Evolutionary conservation across 805 yeast species (phyloP), one percentile per base, ranked within the genome.

Genomic region (Kazachstania viticola): DNA sequence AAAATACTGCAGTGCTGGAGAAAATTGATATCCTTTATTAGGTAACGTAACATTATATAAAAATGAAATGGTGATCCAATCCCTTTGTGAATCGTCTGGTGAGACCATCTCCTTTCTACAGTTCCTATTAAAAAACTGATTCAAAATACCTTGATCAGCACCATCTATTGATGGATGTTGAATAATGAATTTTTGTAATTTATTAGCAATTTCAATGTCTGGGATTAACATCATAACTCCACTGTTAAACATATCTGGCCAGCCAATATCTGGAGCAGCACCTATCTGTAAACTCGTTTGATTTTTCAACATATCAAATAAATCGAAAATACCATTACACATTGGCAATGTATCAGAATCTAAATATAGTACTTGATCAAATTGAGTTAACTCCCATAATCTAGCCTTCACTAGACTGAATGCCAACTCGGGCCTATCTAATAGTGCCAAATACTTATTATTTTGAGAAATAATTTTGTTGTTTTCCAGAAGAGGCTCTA

Each of bases 141-240:
- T 85, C 40, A 85, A 62, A 23, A 85, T 62, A 9, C 96, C 96
- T 55, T 85, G 96, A 56, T 85, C 96, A 2, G 94, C 88, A 26
- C 94, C 94, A 56, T 85, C 96, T 44, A 83, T 81, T 1, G 74
- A 61, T 11, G 44, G 44, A 9, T 40, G 39, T 9, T 36, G 26
- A 3, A 37, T 33, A 13, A 59, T 50, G 21, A 55, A 54, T 2
- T 40, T 29, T 17, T 51, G 37, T 29, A 84, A 61, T 21, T 60
- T 56, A 3, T 51, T 38, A 42, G 61, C 75, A 14, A 63, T 65
- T 0, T 42, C 37, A 1, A 39, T 25, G 41, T 62, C 60, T 3
- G 94, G 94, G 22, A 64, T 62, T 17, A 75, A 50, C 3, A 75
- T 61, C 46, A 83, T 62, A 14, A 83, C 71, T 4, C 95, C 94